Base-by-base conservation (phyloP, 176 grass and related monocot species). In the Phragmites australis region DNA sequence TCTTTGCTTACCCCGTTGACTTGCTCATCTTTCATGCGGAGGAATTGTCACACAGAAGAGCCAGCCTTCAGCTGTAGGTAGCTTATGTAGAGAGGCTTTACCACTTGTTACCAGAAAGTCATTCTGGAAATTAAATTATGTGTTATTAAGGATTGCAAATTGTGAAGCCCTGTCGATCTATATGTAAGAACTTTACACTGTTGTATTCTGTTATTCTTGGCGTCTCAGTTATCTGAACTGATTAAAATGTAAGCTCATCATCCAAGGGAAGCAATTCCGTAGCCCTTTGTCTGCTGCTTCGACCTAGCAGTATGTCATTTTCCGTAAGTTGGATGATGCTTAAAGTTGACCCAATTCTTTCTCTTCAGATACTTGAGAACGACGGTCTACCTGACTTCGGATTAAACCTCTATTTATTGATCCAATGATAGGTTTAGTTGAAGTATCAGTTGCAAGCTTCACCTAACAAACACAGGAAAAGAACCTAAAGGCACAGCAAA, bases 41-140 rank as follows among this genome's bases (percentile, higher is more conserved):
- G 87, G 82, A 81, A 48, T 60, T 22, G 55, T 56, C 12, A 30
- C 27, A 55, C 26, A 54, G 76, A 50, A 70, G 77, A 57, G 63
- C 76, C 63, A 70, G 34, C 50, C 23, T 66, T 63, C 46, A 77
- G 55, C 44, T 17, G 23, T 88, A 85, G 77, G 62, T 80, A 81
- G 82, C 37, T 57, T 64, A 15, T 81, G 71, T 89, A 65, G 87
- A 70, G 82, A 81, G 74, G 82, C 54, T 81, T 85, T 74, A 51
- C 77, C 82, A 70, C 37, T 53, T 75, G 81, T 64, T 81, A 63
- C 82, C 84, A 85, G 70, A 76, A 76, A 85, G 81, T 85, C 65
- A 50, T 70, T 71, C 54, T 71, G 82, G 77, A 49, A 40, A 47
- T 85, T 77, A 85, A 81, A 70, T 72, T 71, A 71, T 76, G 82